A percentile compares a stretch with the other conserved stretches of the same genome.
phyloP scores from a whole-genome alignment of 2,329 filamentous ascomycete species.

The Cordyceps cateniannulata region DNA sequence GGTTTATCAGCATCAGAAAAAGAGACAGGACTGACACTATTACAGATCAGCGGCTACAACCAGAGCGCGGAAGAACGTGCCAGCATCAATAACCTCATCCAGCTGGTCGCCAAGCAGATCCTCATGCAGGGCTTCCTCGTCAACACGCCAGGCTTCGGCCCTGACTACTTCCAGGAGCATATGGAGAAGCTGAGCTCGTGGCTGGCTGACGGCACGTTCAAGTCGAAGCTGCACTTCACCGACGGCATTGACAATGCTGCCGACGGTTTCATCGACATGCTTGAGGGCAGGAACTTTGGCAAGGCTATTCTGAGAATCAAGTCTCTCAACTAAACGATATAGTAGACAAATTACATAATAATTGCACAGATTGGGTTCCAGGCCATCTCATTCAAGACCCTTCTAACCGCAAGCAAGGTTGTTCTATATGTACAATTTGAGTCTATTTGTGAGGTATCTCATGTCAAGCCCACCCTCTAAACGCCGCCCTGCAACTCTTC shows the following conservation, averaged over 20 bases:
- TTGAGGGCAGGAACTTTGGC: slow-evolving; percentile 75
- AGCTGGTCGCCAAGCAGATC: slow-evolving; percentile 62
- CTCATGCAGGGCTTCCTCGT: slow-evolving; percentile 74
- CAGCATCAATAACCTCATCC: slow-evolving; percentile 59
- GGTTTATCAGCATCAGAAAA: neutral
- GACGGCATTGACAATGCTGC: slow-evolving; percentile 74
- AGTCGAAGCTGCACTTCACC: slow-evolving; percentile 61
- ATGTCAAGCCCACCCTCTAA: neutral
- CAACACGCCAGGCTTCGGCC: slow-evolving; percentile 55
- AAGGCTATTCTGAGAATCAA: slow-evolving; percentile 71
- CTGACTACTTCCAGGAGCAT: slow-evolving; percentile 62
- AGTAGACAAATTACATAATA: neutral
- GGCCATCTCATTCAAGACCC: neutral
- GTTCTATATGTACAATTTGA: neutral
- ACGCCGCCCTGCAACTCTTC: neutral
- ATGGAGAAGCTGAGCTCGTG: slow-evolving; percentile 70
- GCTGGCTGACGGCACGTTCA: slow-evolving; percentile 69
- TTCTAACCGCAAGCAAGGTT: neutral
- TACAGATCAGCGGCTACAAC: slow-evolving; percentile 69
- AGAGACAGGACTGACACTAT: neutral
- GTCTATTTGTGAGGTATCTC: neutral
- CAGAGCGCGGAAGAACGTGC: slow-evolving; percentile 44
- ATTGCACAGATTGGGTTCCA: neutral
- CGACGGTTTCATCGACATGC: slow-evolving; percentile 67
- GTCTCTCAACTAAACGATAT: neutral